Evolutionary conservation across 2,329 filamentous ascomycete genomes (phyloP), one percentile per base, ranked within the genome.

Genomic region (Diaporthe velutina): DNA sequence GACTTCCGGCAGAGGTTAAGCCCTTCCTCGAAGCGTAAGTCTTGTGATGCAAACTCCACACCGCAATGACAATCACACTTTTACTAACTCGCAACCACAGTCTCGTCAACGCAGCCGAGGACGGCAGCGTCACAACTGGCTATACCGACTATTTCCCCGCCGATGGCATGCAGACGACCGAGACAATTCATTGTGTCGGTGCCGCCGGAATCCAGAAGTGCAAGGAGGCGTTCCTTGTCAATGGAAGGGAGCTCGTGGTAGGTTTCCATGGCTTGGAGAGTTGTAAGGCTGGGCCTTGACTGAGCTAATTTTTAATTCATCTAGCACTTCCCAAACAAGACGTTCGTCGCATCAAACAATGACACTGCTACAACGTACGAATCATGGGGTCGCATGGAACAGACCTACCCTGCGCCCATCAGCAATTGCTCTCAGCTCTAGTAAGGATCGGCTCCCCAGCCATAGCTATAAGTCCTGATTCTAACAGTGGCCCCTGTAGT

Each of bases 241-340:
- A 76, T 17, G 75, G 73, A 4, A 57, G 74, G 33, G 58, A 68
- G 19, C 67, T 76, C 13, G 70, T 74, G 9, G 75, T 76, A 50
- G 1, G 68, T 58, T 30, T 6, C 17, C 22, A n/a, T 22, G 13
- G 17, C 17, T 38, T 22, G n/a, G n/a, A n/a, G n/a, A 0, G 0
- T 17, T 1, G 22, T 17, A 6, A 19, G 8, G 7, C 2, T 22
- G 22, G 30, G 12, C 3, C 10, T 13, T 25, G 13, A 19, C 22
- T 9, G 17, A 52, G 28, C 45, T 67, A 3, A 67, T 35, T 15
- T 17, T 19, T 19, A 12, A 17, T 6, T 3, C 4, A 35, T 19
- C 3, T n/a, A 76, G 75, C 75, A 76, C 68, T 76, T 74, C 45
- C 75, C 75, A 6, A 74, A 74, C 73, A 73, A 64, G 19, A 76